Percentiles rank a stretch among this genome's conserved stretches.
Evolutionary conservation across 768 basidiomycete species (phyloP).

Genomic region (Suillus luteus): DNA sequence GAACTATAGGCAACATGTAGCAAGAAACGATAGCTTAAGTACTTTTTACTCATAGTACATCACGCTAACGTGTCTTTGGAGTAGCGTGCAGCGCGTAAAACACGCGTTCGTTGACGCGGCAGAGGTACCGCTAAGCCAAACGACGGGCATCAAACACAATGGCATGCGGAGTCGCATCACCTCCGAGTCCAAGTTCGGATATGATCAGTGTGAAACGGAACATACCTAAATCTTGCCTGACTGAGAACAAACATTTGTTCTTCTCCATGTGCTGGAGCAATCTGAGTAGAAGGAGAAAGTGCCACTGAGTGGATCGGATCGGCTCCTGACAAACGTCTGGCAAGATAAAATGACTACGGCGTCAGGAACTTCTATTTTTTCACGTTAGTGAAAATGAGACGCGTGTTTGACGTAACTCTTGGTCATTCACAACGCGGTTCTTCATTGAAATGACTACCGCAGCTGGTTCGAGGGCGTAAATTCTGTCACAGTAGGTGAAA

Average conservation of each 20-base stretch:
- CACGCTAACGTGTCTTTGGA: not conserved
- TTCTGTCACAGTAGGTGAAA: not conserved
- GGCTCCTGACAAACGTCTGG: not conserved
- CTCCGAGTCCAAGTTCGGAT: not conserved
- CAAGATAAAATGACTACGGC: constrained; percentile 1
- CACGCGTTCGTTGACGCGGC: constrained; percentile 12
- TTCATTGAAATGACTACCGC: constrained; percentile 33
- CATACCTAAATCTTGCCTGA: not conserved
- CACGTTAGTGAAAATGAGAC: constrained; percentile 1
- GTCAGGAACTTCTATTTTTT: not conserved
- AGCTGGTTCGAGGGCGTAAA: constrained; percentile 27
- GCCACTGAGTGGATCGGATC: not conserved
- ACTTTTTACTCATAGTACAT: not conserved
- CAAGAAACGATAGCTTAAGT: constrained; percentile 7
- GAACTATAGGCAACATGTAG: constrained; percentile 9
- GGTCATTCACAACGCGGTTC: constrained; percentile 18
- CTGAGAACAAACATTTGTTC: not conserved
- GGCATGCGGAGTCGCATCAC: constrained; percentile 2
- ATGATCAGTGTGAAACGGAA: not conserved
- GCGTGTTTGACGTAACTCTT: constrained; percentile 20
- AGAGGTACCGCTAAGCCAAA: constrained; percentile 11
- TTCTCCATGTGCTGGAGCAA: not conserved
- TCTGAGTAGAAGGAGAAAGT: not conserved
- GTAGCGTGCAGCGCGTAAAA: not conserved
- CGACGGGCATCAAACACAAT: constrained; percentile 9